Evolutionary conservation across 75 land plant genomes (phyloP), one percentile per base, ranked within the genome.

Genomic region (Chamaecyparis obtusa): DNA sequence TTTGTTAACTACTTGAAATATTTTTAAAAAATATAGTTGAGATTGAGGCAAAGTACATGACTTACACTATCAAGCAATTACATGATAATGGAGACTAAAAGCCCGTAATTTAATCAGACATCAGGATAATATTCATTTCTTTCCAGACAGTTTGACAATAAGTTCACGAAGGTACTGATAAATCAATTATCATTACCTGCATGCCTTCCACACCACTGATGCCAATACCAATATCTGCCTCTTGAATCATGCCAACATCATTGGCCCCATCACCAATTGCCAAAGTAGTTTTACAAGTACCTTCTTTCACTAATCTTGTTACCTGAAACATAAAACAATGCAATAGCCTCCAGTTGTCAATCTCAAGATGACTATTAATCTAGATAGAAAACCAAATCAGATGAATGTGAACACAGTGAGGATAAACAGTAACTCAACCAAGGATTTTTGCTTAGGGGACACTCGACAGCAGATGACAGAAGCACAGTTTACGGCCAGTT

Each of bases 391-490:
- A 87, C n/a, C 39, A 69, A 84, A 78, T 35, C 36, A 48, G 39
- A 48, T 33, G 44, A 71, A 44, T 24, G 55, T 64, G 55, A 81
- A 64, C 37, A 86, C 55, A 7, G 8, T 57, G 36, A 71, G 44
- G 84, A 32, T 55, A 60, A 84, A 64, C 27, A 67, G 67, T 16
- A 85, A 9, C 49, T 88, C 8, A 90, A 97, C 99, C 99, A 93
- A 76, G 60, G 99, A 96, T 81, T 97, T 97, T 89, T 97, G 99
- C 86, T 93, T 95, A n/a, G 99, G 99, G 49, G 99, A 97, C 7
- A 97, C 99, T 8, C 99, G 96, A 84, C 99, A 97, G 86, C 99
- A 97, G 82, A 97, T 93, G 13, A 97, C 99, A 60, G 97, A 94
- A 14, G 94, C 96, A 87, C 99, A 97, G 69, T 90, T 85, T 49